phyloP scores from a whole-genome alignment of 1,284 basidiomycete species.

The Ganoderma lucidum region DNA sequence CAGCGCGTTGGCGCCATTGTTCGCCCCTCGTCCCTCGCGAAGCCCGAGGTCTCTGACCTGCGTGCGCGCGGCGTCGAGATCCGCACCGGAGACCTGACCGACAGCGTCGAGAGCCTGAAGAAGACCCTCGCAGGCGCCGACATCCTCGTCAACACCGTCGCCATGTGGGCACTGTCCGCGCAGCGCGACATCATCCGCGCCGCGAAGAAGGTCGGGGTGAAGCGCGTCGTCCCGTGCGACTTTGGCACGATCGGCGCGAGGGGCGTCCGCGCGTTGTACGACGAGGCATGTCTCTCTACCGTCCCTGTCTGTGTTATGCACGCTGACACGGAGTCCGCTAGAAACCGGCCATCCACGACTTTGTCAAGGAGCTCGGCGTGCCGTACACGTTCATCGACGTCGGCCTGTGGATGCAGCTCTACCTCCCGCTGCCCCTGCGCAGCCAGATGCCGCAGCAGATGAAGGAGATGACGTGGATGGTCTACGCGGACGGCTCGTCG shows the following conservation, averaged over 20 bases:
- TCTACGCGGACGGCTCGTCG: slow-evolving; percentile 27
- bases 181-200: slow-evolving; percentile 29
- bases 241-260: slow-evolving; percentile 28
- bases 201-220: slow-evolving; percentile 19
- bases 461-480: slow-evolving; percentile 9
- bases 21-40: slow-evolving; percentile 22
- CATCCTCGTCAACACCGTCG: slow-evolving; percentile 25
- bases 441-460: background rate
- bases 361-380: slow-evolving; percentile 29
- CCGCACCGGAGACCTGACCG: slow-evolving; percentile 22
- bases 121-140: slow-evolving; percentile 25
- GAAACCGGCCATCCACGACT: slow-evolving; percentile 35
- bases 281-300: slow-evolving; percentile 21
- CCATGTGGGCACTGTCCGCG: background rate
- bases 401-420: slow-evolving; percentile 39
- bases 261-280: slow-evolving; percentile 26
- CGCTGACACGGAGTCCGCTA: slow-evolving; percentile 7
- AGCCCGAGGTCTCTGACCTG: slow-evolving; percentile 14
- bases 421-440: slow-evolving; percentile 24
- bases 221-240: slow-evolving; percentile 32
- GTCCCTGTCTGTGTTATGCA: no score
- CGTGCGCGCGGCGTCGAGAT: slow-evolving; percentile 24
- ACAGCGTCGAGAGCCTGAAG: slow-evolving; percentile 18
- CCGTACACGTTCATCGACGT: slow-evolving; percentile 38
- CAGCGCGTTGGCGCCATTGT: slow-evolving; percentile 23